phyloP scores from a whole-genome alignment of 495 filamentous ascomycete species.

The Oleoguttula mirabilis region DNA sequence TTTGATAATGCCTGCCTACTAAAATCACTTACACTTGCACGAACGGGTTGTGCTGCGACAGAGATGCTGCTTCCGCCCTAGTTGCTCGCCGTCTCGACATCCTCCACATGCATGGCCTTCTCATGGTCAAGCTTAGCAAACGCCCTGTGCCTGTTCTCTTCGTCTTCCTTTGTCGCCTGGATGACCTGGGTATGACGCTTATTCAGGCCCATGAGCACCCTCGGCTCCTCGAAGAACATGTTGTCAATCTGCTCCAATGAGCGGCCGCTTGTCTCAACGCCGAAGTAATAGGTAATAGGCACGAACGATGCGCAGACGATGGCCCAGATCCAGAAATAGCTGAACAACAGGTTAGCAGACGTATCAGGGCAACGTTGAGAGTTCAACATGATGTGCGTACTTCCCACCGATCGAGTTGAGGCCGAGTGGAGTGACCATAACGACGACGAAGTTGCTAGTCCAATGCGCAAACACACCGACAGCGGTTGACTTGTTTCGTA shows the following conservation, averaged over 20 bases:
- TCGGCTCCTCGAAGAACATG: slow-evolving; percentile 9
- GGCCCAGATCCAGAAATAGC: slow-evolving; percentile 15
- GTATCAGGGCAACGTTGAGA: too few species aligned
- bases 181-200: background rate
- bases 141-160: slow-evolving; percentile 3
- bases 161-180: background rate
- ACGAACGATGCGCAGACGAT: slow-evolving; percentile 4
- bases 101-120: too few species aligned
- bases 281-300: slow-evolving; percentile 5
- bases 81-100: too few species aligned
- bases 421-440: slow-evolving; percentile 11
- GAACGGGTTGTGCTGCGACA: too few species aligned
- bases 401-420: slow-evolving; percentile 8
- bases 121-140: slow-evolving; percentile 1
- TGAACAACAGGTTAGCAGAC: too few species aligned
- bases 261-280: slow-evolving; percentile 7
- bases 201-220: slow-evolving; percentile 6
- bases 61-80: too few species aligned
- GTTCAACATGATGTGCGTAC: too few species aligned
- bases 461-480: slow-evolving; percentile 6
- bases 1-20: too few species aligned
- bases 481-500: slow-evolving; percentile 61
- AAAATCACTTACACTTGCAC: too few species aligned
- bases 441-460: slow-evolving; percentile 8
- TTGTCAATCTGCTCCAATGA: slow-evolving; percentile 6